Evolutionary conservation across 129 eudicot species (phyloP).

Genomic region (Logfia minima): DNA sequence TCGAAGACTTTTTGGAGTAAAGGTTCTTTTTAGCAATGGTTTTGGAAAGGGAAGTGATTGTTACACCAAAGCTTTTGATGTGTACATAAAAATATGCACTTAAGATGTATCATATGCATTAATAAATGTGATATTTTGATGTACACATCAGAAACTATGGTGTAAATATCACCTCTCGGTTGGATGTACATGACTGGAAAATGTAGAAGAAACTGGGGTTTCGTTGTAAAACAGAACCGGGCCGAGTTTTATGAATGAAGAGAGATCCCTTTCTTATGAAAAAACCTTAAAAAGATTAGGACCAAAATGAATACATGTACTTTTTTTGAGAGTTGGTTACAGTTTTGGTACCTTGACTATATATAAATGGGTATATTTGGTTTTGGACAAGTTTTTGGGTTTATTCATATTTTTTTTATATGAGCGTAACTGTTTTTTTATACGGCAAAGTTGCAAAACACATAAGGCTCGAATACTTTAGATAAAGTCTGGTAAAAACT

Average conservation of each 20-base stretch:
- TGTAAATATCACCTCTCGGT: no score
- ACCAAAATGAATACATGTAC: background rate
- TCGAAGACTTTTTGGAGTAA: conserved; percentile 49
- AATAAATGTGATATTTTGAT: no score
- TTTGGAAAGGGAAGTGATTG: background rate
- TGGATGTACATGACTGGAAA: conserved; percentile 44
- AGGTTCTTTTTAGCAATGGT: conserved; percentile 36
- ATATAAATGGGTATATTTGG: background rate
- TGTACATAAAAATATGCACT: no score
- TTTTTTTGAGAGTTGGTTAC: conserved; percentile 25
- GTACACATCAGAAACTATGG: no score
- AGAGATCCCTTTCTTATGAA: background rate
- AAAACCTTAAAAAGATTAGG: background rate
- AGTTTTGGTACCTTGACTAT: conserved; percentile 7
- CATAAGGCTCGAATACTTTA: no score
- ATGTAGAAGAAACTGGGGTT: background rate
- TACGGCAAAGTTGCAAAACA: no score
- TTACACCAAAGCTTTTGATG: no score
- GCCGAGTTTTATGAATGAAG: background rate
- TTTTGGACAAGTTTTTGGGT: background rate
- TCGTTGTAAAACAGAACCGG: background rate
- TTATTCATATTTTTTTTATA: no score
- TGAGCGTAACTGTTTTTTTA: no score
- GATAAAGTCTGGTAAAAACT: no score
- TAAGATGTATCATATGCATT: no score